phyloP scores from a whole-genome alignment of 305 asterid species.

The Caryopteris hybrid region DNA sequence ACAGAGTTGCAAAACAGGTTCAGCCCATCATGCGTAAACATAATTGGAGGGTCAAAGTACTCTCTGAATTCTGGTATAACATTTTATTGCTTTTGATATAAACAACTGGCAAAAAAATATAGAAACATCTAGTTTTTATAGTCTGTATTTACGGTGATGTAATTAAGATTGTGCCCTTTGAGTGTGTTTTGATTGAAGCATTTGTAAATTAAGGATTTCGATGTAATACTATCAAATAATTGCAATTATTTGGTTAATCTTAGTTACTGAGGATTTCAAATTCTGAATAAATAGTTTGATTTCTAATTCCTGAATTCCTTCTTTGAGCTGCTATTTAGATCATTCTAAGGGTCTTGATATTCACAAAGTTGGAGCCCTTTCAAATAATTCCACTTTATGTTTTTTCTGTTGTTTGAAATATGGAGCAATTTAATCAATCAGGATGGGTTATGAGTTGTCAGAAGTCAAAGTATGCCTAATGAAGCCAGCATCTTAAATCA shows the following conservation, averaged over 20 bases:
- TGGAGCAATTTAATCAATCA: not conserved
- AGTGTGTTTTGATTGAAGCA: not conserved
- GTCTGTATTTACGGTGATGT: not conserved
- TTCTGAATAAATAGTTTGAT: no score
- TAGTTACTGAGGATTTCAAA: not conserved
- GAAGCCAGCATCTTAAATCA: not conserved
- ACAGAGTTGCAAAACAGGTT: conserved; percentile 76
- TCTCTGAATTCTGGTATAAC: conserved; percentile 79
- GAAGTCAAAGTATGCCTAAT: not conserved
- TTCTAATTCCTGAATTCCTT: not conserved
- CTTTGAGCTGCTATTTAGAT: not conserved
- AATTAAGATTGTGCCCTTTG: no score
- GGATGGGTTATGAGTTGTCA: not conserved
- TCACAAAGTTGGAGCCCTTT: not conserved
- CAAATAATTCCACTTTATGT: not conserved
- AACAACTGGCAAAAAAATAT: not conserved
- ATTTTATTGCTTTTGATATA: not conserved
- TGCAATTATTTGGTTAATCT: no score
- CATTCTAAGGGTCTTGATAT: not conserved
- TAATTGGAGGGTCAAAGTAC: conserved; percentile 86
- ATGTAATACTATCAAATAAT: no score
- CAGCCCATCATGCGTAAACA: conserved; percentile 94
- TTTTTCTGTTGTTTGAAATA: not conserved
- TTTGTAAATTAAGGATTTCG: not conserved
- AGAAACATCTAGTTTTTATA: not conserved